Evolutionary conservation across 257 asterid species (phyloP).

Genomic region (Thymus mandschuricus): DNA sequence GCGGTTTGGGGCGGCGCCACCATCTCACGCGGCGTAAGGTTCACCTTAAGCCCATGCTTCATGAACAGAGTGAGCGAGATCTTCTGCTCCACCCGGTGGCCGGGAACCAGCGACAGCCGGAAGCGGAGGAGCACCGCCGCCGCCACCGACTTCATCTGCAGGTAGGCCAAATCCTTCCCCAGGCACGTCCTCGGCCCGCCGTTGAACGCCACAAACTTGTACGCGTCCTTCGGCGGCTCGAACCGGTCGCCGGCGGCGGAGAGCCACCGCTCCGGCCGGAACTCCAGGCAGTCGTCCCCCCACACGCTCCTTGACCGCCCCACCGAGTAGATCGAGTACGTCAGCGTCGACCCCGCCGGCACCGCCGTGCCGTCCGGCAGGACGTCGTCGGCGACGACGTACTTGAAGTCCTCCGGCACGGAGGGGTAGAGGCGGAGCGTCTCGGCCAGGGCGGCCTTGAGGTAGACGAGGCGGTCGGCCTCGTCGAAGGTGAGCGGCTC

Average conservation of each 20-base stretch:
- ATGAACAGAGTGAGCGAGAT: conserved; percentile 73
- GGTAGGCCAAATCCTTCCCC: conserved; percentile 86
- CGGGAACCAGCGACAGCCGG: conserved; percentile 62
- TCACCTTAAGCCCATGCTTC: conserved; percentile 30
- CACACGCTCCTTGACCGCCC: conserved; percentile 76
- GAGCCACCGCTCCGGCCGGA: conserved; percentile 89
- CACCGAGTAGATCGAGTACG: conserved; percentile 77
- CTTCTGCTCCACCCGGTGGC: conserved; percentile 86
- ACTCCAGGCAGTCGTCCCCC: conserved; percentile 90
- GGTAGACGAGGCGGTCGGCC: conserved; percentile 68
- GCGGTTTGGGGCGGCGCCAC: not conserved
- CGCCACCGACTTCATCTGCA: conserved; percentile 89
- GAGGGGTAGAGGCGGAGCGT: conserved; percentile 84
- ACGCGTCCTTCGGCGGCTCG: conserved; percentile 66
- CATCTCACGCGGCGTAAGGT: conserved; percentile 18
- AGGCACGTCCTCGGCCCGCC: conserved; percentile 87
- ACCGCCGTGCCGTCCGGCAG: conserved; percentile 70
- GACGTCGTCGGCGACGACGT: conserved; percentile 66
- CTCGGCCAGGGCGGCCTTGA: conserved; percentile 75
- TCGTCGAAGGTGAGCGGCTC: conserved; percentile 80
- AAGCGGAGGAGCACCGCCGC: conserved; percentile 79
- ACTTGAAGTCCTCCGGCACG: conserved; percentile 81
- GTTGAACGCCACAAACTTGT: conserved; percentile 73
- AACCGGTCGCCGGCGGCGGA: conserved; percentile 58
- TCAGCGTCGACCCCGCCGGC: conserved; percentile 83